These are phyloP conservation scores for Trifolium repens DNA, from an alignment of 306 rosid genomes.

Conservation along the genomic window DNA sequence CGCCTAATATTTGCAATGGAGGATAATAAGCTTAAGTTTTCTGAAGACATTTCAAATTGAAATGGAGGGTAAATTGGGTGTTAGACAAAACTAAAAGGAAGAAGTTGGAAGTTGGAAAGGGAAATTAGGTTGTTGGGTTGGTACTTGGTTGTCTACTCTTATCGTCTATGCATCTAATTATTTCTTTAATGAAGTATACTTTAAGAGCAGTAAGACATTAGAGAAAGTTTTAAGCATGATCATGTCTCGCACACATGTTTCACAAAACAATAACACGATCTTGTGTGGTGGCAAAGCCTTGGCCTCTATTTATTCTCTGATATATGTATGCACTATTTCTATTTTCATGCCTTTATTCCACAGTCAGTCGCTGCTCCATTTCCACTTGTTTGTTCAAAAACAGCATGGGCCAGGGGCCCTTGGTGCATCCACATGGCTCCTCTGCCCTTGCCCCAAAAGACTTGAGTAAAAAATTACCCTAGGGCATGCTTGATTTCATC, in stretches of 20 bases:
- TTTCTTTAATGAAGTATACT: constrained; percentile 8
- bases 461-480: neutral
- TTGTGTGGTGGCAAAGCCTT: constrained; percentile 29
- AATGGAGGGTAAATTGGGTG: constrained; percentile 40
- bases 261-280: constrained; percentile 15
- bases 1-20: neutral
- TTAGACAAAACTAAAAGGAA: constrained; percentile 24
- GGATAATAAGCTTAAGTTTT: neutral
- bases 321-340: neutral
- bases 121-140: constrained; percentile 58
- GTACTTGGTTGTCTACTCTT: constrained; percentile 77
- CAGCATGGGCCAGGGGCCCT: neutral
- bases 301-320: constrained; percentile 6
- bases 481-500: neutral
- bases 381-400: neutral
- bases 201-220: constrained; percentile 22
- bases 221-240: constrained; percentile 34
- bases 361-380: neutral
- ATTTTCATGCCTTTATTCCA: constrained; percentile 50
- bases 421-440: neutral
- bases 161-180: constrained; percentile 39
- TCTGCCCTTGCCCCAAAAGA: neutral
- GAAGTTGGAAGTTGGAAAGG: constrained; percentile 53
- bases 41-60: neutral
- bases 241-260: constrained; percentile 29